Conservation (phyloP, 2,329 filamentous ascomycete species). For the Sporothrix brasiliensis region DNA sequence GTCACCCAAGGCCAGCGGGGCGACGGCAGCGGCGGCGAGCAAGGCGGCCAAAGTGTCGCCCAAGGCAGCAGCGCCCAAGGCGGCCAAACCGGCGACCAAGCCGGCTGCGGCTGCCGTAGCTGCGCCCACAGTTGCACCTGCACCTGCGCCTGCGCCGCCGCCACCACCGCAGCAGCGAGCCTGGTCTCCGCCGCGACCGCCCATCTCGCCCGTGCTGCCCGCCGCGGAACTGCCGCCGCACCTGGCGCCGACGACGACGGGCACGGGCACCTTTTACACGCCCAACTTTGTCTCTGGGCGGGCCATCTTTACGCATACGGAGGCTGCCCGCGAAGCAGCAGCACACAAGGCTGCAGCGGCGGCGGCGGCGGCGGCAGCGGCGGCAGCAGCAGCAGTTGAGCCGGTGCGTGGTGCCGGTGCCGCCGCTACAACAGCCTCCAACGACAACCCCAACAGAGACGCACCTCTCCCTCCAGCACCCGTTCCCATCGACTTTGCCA, state of each 20-base stretch:
- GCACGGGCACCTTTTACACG: slow-evolving; percentile 36
- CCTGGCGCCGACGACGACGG: slow-evolving; percentile 44
- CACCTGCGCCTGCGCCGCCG: not conserved
- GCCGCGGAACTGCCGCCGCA: slow-evolving; percentile 40
- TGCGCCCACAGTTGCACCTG: not conserved
- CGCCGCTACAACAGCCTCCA: not conserved
- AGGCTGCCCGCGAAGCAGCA: slow-evolving; percentile 30
- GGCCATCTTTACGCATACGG: slow-evolving; percentile 33
- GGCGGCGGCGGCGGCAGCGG: not conserved
- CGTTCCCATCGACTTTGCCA: slow-evolving; percentile 59
- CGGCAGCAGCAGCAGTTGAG: not conserved
- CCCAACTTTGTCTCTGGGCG: slow-evolving; percentile 35
- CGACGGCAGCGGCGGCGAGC: not conserved
- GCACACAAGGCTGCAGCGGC: slow-evolving; percentile 19
- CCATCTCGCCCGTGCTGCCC: slow-evolving; percentile 60
- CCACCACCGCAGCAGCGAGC: slow-evolving; percentile 38
- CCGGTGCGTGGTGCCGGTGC: not conserved
- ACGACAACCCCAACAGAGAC: not conserved
- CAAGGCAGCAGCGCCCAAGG: not conserved
- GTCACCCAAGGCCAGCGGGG: not conserved
- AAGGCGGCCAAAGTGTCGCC: slow-evolving; percentile 3
- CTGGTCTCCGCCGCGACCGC: slow-evolving; percentile 53
- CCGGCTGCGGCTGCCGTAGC: not conserved
- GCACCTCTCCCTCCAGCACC: slow-evolving; percentile 50
- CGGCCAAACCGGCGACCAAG: not conserved